Percentiles rank a stretch among this genome's conserved stretches.
Conservation (phyloP, 768 basidiomycete genomes). For the Kwoniella sp. region DNA sequence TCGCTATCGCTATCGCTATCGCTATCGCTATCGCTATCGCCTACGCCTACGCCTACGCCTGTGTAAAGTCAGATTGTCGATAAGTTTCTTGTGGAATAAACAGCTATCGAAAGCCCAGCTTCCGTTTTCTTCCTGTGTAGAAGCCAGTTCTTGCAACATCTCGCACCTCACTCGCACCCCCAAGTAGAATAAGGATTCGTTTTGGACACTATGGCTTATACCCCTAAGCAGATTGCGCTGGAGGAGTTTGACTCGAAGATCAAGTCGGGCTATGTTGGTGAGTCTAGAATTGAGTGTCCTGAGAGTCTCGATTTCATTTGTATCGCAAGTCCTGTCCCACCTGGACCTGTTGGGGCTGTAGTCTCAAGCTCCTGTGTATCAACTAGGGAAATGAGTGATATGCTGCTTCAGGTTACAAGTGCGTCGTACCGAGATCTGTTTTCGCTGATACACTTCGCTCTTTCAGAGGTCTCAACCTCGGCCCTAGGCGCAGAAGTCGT, state of each 20-base stretch:
- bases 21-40: too few relatives aligned
- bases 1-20: too few relatives aligned
- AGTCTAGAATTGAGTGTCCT: not conserved
- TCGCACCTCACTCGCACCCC: too few relatives aligned
- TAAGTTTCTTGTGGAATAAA: not conserved
- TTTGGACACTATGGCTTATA: constrained; percentile 8
- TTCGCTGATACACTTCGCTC: too few relatives aligned
- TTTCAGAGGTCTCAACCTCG: constrained; percentile 81
- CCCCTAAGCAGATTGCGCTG: constrained; percentile 61
- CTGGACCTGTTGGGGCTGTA: not conserved
- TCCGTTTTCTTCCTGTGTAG: too few relatives aligned
- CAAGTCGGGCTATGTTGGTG: constrained; percentile 61
- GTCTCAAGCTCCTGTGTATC: not conserved
- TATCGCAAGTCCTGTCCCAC: too few relatives aligned
- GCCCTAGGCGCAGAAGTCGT: constrained; percentile 76
- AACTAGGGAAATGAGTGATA: not conserved
- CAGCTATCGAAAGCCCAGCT: too few relatives aligned
- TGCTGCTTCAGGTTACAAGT: not conserved
- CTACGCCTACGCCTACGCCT: too few relatives aligned
- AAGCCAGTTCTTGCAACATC: too few relatives aligned
- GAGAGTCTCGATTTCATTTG: too few relatives aligned
- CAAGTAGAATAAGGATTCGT: too few relatives aligned
- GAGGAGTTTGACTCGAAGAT: constrained; percentile 92
- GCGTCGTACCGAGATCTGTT: too few relatives aligned
- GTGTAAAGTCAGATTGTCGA: not conserved